phyloP scores from a whole-genome alignment of 805 yeast genomes.

The Torulaspora franciscae region DNA sequence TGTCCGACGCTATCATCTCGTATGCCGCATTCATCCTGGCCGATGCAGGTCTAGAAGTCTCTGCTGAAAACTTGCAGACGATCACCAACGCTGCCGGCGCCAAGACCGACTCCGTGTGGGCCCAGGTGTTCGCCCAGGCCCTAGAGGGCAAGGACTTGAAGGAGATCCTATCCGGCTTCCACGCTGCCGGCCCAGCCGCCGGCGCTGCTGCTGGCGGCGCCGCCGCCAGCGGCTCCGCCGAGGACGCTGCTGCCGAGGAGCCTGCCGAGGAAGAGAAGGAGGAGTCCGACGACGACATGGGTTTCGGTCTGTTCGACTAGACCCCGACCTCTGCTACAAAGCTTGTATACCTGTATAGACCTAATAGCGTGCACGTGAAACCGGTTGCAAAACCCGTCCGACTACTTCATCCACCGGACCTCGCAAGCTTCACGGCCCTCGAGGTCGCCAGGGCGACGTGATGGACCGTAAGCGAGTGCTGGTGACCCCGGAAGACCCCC shows the following conservation, averaged over 20 bases:
- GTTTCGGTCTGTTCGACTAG: slow-evolving; percentile 89
- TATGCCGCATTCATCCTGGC: slow-evolving; percentile 98
- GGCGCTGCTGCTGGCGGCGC: slow-evolving; percentile 45
- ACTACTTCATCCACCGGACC: neutral
- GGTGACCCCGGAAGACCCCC: slow-evolving; percentile 27
- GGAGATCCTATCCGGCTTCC: slow-evolving; percentile 59
- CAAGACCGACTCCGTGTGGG: slow-evolving; percentile 67
- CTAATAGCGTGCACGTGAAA: neutral
- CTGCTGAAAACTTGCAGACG: slow-evolving; percentile 71
- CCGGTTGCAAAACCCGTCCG: neutral
- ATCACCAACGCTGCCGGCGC: slow-evolving; percentile 77
- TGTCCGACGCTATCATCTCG: slow-evolving; percentile 94
- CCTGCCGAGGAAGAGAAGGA: slow-evolving; percentile 56
- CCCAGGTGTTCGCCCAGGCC: slow-evolving; percentile 76
- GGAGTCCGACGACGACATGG: slow-evolving; percentile 84
- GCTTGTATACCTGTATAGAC: neutral
- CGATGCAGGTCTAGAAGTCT: slow-evolving; percentile 93
- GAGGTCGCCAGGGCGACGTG: too few species aligned
- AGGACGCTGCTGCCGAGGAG: slow-evolving; percentile 56
- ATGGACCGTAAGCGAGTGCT: slow-evolving; percentile 3
- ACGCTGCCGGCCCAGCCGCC: slow-evolving; percentile 42
- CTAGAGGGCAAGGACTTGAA: slow-evolving; percentile 76
- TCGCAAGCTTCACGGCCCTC: too few species aligned
- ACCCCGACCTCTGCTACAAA: slow-evolving; percentile 16
- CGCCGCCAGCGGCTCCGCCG: slow-evolving; percentile 44